Evolutionary conservation across 106 monocot species (phyloP).

Genomic region (Allium fistulosum): DNA sequence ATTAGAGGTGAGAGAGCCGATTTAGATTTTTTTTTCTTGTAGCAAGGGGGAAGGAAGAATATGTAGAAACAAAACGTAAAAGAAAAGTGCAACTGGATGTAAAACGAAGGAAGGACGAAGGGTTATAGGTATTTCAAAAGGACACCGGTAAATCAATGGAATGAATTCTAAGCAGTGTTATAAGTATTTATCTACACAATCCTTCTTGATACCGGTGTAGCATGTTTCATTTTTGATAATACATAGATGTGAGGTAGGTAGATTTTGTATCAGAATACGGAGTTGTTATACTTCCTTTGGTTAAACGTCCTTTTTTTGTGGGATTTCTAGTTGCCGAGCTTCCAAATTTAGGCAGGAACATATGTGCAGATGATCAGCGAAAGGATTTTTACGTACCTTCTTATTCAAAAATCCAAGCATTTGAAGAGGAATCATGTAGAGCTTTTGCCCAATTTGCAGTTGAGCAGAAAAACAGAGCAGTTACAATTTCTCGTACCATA

Average conservation of each 20-base stretch:
- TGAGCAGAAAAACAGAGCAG: constrained; percentile 50
- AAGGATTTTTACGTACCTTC: constrained; percentile 9
- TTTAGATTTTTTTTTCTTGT: too few relatives aligned
- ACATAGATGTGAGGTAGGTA: constrained; percentile 27
- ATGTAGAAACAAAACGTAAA: too few relatives aligned
- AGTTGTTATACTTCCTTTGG: constrained; percentile 75
- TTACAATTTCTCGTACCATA: constrained; percentile 72
- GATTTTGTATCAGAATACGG: constrained; percentile 55
- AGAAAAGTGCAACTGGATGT: too few relatives aligned
- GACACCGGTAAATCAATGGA: too few relatives aligned
- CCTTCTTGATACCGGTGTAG: too few relatives aligned
- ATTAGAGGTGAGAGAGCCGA: too few relatives aligned
- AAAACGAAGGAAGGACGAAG: too few relatives aligned
- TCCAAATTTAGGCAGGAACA: constrained; percentile 27
- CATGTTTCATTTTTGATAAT: neutral
- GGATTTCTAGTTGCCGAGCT: constrained; percentile 93
- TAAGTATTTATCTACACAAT: too few relatives aligned
- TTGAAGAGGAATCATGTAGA: constrained; percentile 33
- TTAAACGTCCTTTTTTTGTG: constrained; percentile 92
- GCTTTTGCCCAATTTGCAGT: constrained; percentile 30
- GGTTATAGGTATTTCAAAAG: too few relatives aligned
- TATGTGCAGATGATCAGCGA: constrained; percentile 11
- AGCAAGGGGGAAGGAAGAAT: too few relatives aligned
- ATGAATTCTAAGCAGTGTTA: too few relatives aligned
- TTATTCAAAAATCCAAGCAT: constrained; percentile 22